Evolutionary conservation across 2,329 filamentous ascomycete genomes (phyloP).

Genomic region (Sporothrix mexicana): DNA sequence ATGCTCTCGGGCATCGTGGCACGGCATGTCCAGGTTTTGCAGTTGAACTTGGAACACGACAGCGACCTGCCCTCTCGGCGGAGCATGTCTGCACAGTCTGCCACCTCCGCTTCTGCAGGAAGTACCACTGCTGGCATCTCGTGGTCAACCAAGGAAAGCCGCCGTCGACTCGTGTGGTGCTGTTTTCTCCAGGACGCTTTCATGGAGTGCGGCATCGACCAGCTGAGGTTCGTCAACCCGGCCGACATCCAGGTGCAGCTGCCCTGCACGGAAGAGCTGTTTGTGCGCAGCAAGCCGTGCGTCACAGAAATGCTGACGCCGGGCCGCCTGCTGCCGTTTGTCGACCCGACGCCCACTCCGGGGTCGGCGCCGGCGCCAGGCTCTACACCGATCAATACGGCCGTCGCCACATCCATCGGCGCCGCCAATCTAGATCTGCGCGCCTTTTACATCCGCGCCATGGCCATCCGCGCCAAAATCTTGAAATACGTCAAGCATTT

Average conservation of each 20-base stretch:
- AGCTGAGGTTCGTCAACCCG: conserved; percentile 34
- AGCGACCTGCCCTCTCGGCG: conserved; percentile 16
- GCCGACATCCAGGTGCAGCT: conserved; percentile 34
- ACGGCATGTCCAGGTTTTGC: conserved; percentile 34
- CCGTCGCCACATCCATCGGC: neutral
- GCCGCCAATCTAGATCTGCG: conserved; percentile 31
- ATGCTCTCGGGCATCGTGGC: conserved; percentile 33
- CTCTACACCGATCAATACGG: neutral
- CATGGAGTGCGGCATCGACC: conserved; percentile 35
- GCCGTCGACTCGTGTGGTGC: conserved; percentile 33
- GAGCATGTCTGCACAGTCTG: neutral
- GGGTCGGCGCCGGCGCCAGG: too few relatives aligned
- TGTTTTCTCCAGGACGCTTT: conserved; percentile 33
- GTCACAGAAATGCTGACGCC: conserved; percentile 32
- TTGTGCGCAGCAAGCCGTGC: conserved; percentile 30
- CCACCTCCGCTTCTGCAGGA: neutral
- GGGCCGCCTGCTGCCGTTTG: conserved; percentile 30
- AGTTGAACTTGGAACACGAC: conserved; percentile 35
- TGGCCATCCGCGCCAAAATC: conserved; percentile 30
- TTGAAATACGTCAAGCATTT: conserved; percentile 35
- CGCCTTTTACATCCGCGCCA: conserved; percentile 32
- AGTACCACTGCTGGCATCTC: neutral
- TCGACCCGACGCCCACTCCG: neutral
- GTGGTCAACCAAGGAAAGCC: conserved; percentile 31
- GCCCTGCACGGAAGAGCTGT: conserved; percentile 32